Evolutionary conservation across 345 rosid genomes (phyloP).

Genomic region (Microcos paniculata): DNA sequence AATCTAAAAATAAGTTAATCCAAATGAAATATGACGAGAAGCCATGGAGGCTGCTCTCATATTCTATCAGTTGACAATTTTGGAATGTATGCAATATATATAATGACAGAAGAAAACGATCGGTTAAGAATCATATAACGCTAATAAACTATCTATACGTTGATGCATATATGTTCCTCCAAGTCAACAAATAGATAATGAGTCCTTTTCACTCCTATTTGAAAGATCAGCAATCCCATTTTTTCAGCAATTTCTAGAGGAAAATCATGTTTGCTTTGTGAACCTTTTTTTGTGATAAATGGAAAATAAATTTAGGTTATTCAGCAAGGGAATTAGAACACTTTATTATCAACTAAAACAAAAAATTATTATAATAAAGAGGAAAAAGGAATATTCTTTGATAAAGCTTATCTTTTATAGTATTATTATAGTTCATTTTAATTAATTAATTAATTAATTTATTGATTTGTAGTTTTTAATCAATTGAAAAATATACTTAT

Average conservation of each 20-base stretch:
- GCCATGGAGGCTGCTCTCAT: background rate
- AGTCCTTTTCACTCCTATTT: background rate
- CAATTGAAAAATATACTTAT: background rate
- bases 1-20: too few species aligned
- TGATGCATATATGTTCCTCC: too few species aligned
- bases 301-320: too few species aligned
- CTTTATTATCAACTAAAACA: background rate
- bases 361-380: background rate
- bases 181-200: conserved; percentile 6
- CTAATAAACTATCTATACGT: background rate
- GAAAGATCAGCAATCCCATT: background rate
- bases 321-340: background rate
- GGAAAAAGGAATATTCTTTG: background rate
- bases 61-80: background rate
- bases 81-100: background rate
- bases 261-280: background rate
- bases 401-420: too few species aligned
- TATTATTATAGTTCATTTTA: too few species aligned
- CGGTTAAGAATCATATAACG: background rate
- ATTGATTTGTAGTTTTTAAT: background rate
- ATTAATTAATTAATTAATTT: too few species aligned
- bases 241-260: background rate
- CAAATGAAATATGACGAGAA: too few species aligned
- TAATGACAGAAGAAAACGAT: background rate
- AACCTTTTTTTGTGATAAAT: background rate